These are phyloP conservation scores for Bipolaris bicolor DNA, from an alignment of 2,329 filamentous ascomycete genomes.

Conservation along the genomic window DNA sequence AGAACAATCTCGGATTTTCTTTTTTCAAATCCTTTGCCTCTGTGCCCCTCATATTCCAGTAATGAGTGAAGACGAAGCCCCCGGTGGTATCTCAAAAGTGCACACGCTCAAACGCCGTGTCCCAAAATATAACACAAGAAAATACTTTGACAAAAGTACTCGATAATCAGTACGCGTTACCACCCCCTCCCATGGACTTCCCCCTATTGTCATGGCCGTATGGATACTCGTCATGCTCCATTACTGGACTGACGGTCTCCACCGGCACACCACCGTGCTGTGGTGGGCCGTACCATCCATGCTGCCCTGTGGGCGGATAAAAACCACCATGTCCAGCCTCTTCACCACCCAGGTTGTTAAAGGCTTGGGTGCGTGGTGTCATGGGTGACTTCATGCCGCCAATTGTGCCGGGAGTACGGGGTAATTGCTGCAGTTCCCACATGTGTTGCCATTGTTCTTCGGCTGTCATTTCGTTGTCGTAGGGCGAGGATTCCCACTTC, in stretches of 20 bases:
- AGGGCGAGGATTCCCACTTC: conserved; percentile 39
- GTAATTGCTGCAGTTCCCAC: conserved; percentile 50
- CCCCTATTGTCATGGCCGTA: conserved; percentile 32
- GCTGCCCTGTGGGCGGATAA: conserved; percentile 13
- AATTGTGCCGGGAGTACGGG: conserved; percentile 42
- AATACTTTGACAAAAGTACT: not conserved
- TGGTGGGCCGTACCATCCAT: conserved; percentile 20
- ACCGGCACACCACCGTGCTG: conserved; percentile 17
- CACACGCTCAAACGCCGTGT: conserved; percentile 27
- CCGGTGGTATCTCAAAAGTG: conserved; percentile 25
- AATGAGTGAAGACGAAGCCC: conserved; percentile 22
- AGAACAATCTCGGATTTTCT: not conserved
- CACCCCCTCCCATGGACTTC: conserved; percentile 8
- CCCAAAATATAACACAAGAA: conserved; percentile 3
- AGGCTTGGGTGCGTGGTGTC: conserved; percentile 46
- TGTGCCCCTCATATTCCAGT: conserved; percentile 3
- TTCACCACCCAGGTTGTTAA: conserved; percentile 34
- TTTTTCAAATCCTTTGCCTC: not conserved
- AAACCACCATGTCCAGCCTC: conserved; percentile 19
- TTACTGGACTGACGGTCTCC: conserved; percentile 26
- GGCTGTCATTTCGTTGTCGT: conserved; percentile 42
- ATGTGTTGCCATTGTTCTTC: conserved; percentile 52
- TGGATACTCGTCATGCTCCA: conserved; percentile 30
- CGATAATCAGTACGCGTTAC: conserved; percentile 24
- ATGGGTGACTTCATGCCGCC: conserved; percentile 39